phyloP scores from a whole-genome alignment of 768 basidiomycete species.

The Dacryopinax spathularia region DNA sequence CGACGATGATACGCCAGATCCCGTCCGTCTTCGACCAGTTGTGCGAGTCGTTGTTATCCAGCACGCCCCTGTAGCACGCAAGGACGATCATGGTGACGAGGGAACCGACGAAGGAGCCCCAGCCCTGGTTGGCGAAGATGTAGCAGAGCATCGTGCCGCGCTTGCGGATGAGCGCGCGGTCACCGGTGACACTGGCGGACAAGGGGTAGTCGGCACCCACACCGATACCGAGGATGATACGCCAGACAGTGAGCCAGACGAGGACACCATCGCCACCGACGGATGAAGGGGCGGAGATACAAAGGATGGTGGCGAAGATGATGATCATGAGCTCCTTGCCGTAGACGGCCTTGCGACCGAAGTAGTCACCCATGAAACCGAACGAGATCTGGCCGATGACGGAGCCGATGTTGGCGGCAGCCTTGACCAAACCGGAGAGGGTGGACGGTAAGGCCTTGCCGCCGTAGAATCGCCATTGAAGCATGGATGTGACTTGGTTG shows the following conservation, averaged over 20 bases:
- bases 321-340: conserved; percentile 72
- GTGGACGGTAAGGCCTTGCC: conserved; percentile 37
- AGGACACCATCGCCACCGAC: conserved; percentile 27
- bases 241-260: conserved; percentile 50
- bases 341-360: conserved; percentile 28
- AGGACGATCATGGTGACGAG: conserved; percentile 52
- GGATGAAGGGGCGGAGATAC: conserved; percentile 51
- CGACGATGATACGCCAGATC: conserved; percentile 61
- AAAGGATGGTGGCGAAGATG: conserved; percentile 61
- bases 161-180: conserved; percentile 48
- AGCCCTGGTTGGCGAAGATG: conserved; percentile 65
- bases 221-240: conserved; percentile 62
- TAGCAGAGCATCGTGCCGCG: conserved; percentile 63
- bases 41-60: conserved; percentile 43
- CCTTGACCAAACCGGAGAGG: conserved; percentile 50
- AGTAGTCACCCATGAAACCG: conserved; percentile 27
- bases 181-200: conserved; percentile 44
- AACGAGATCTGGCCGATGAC: conserved; percentile 35
- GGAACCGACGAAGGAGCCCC: conserved; percentile 54
- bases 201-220: conserved; percentile 73
- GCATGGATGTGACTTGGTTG: conserved; percentile 6
- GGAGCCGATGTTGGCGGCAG: conserved; percentile 47
- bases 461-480: conserved; percentile 7
- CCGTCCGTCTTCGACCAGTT: conserved; percentile 47
- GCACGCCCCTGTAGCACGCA: conserved; percentile 44